Evolutionary conservation across 1,284 basidiomycete species (phyloP), one percentile per base, ranked within the genome.

Genomic region (Pseudozyma sp.): DNA sequence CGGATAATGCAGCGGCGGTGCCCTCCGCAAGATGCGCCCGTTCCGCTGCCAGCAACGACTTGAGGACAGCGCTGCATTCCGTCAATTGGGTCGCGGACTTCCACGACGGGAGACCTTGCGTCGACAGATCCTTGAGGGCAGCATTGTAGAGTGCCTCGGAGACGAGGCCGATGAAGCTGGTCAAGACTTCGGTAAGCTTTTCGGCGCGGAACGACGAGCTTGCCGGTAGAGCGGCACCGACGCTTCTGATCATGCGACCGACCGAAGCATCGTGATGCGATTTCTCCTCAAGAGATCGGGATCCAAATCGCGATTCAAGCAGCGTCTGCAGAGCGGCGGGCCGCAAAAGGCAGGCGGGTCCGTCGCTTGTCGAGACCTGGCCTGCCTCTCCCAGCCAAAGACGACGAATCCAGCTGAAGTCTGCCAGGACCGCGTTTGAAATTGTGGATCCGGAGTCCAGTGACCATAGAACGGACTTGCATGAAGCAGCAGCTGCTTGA

Each of bases 341-440:
- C 24, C 73, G 63, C 53, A 75, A 50, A 7, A 77, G 50, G 40
- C 68, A 43, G 10, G 63, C 63, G 30, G 72, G 68, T 31, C 72
- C 72, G 11, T 56, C 59, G 43, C 39, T 44, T 14, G 31, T 44
- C n/a, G 54, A 54, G 9, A 48, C 51, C 6, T 55, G 50, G 19
- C 39, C 46, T 7, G 51, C 7, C 40, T 48, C 48, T 4, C 14
- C 42, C 5, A 62, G 54, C 63, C 68, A 75, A 7, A 71, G 44
- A 7, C 72, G 59, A 16, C 64, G 45, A 5, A 71, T 62, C 72
- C 72, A 75, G 24, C 44, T 58, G 13, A 67, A 63, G 53, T 71
- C 68, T 4, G 53, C 52, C 10, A 63, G 47, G 30, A 62, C 47
- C 16, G 63, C 58, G 24, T 58, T 54, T n/a, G 70, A 58, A 31